Conservation (phyloP, 371 early-diverging fungal species). For the Capniomyces stellatus region DNA sequence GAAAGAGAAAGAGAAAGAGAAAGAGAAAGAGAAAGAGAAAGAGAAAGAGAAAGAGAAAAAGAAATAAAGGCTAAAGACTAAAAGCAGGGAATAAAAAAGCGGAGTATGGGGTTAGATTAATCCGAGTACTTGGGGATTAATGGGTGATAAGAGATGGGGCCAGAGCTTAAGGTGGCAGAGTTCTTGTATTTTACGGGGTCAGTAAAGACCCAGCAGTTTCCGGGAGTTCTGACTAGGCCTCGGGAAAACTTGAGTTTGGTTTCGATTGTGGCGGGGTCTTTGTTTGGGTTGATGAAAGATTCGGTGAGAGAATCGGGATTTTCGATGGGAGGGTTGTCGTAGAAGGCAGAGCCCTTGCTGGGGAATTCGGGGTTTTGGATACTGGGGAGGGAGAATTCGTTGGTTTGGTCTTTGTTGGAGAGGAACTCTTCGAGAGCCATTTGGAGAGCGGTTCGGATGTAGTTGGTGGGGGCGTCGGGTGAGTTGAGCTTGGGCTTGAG, state of each 20-base stretch:
- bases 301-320: not conserved
- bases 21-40: too few species aligned
- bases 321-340: not conserved
- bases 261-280: not conserved
- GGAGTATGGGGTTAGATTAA: too few species aligned
- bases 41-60: too few species aligned
- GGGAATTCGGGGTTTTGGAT: too few species aligned
- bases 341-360: not conserved
- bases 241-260: not conserved
- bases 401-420: not conserved
- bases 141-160: not conserved
- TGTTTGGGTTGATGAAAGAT: not conserved
- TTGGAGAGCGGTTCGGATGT: slow-evolving; percentile 16
- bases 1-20: too few species aligned
- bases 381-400: too few species aligned
- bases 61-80: too few species aligned
- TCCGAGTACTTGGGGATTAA: slow-evolving; percentile 1
- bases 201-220: slow-evolving; percentile 1
- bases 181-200: slow-evolving; percentile 2
- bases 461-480: slow-evolving; percentile 3
- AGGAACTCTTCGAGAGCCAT: slow-evolving; percentile 10
- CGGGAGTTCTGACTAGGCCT: not conserved
- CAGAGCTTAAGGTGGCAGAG: not conserved
- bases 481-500: not conserved
- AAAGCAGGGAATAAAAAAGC: too few species aligned